Evolutionary conservation across 495 filamentous ascomycete species (phyloP), one percentile per base, ranked within the genome.

Genomic region (Tuber umbilicatum): DNA sequence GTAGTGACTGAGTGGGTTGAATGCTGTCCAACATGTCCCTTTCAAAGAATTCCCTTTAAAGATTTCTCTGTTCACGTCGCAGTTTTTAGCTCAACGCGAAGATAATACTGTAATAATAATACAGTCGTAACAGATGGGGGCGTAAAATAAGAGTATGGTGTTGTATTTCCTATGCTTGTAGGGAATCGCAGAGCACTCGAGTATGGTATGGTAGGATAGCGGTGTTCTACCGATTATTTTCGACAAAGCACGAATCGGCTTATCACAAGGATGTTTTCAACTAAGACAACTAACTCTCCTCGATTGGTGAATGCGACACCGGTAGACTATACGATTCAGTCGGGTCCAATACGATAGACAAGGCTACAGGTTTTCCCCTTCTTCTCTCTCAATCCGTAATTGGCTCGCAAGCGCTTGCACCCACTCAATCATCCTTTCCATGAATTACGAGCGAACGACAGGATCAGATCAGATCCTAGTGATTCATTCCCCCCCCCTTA

Each of bases 381-480:
- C 27, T 17, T 64, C 55, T 64, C 55, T 31, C 55, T 27, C 55
- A 31, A 64, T 31, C 27, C 27, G 55, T 35, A 17, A 64, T 35
- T 64, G 55, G 55, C 27, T 64, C 55, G 55, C 55, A 35, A 64
- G 55, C 55, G 55, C 55, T 64, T 64, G 55, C 55, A 35, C 55
- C 35, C 27, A 5, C 27, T 35, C 55, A 35, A 5, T 17, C 4
- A 35, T 64, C 31, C 31, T 64, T 35, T 31, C 27, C 55, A 35
- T 17, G 55, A 35, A 31, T 64, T 64, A 27, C n/a, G 55, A 60
- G n/a, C 4, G 14, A 31, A 14, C 27, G 55, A 64, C 12, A 17
- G 23, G n/a, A 60, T 27, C 50, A 60, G 27, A 31, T 64, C 55
- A 64, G 55, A 64, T 64, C 55, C 27, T 7, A 35, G 55, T 17